phyloP scores from a whole-genome alignment of 2,329 filamentous ascomycete species.

The Penicillium sclerotiorum region DNA sequence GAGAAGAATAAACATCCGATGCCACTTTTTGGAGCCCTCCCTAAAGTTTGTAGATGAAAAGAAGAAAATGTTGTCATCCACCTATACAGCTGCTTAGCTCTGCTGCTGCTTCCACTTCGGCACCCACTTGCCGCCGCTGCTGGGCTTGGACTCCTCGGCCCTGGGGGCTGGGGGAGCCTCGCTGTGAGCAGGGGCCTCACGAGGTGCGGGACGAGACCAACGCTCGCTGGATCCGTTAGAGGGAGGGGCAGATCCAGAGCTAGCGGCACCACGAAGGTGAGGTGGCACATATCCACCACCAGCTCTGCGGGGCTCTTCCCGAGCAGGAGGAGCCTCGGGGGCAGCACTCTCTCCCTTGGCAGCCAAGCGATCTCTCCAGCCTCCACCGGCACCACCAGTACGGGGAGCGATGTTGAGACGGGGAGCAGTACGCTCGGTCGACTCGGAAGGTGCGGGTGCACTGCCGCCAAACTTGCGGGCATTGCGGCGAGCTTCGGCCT shows the following conservation, averaged over 20 bases:
- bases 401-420: constrained; percentile 58
- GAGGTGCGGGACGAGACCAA: constrained; percentile 36
- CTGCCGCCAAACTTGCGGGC: constrained; percentile 62
- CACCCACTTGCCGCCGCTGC: constrained; percentile 36
- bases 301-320: constrained; percentile 35
- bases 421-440: constrained; percentile 55
- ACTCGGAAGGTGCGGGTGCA: constrained; percentile 52
- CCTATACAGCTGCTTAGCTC: constrained; percentile 27
- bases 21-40: constrained; percentile 29
- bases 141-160: constrained; percentile 33
- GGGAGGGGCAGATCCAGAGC: constrained; percentile 30
- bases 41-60: constrained; percentile 17
- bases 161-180: constrained; percentile 27
- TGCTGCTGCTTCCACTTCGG: constrained; percentile 43
- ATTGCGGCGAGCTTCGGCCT: constrained; percentile 75
- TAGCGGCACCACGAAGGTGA: constrained; percentile 39
- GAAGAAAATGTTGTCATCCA: constrained; percentile 23
- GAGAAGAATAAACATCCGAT: constrained; percentile 22
- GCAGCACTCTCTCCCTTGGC: constrained; percentile 47
- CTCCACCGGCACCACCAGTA: constrained; percentile 45
- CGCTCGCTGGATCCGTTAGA: constrained; percentile 30
- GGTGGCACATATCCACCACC: constrained; percentile 45
- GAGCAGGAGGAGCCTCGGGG: constrained; percentile 28
- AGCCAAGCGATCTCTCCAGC: constrained; percentile 64
- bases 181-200: constrained; percentile 33